A percentile compares a stretch with the other conserved stretches of the same genome.
Evolutionary conservation across 2,329 filamentous ascomycete genomes (phyloP).

Genomic region (Fusarium praegraminearum): DNA sequence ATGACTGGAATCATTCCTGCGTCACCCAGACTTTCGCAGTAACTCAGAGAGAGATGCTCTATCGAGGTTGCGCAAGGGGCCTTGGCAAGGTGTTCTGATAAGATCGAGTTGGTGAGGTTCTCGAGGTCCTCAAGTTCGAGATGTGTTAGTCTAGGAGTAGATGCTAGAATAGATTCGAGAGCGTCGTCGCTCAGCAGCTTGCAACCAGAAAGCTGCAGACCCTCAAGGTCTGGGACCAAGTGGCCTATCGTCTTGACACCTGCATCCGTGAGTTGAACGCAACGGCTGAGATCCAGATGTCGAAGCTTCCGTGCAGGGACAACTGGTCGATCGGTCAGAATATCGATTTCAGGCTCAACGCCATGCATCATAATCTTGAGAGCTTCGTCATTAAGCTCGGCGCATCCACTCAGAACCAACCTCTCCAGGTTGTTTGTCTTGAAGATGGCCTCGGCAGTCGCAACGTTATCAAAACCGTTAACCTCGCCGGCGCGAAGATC

Average conservation of each 20-base stretch:
- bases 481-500: constrained; percentile 88
- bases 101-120: constrained; percentile 78
- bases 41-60: constrained; percentile 87
- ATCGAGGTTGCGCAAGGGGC: constrained; percentile 79
- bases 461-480: constrained; percentile 78
- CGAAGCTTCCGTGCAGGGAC: constrained; percentile 83
- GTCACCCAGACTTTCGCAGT: constrained; percentile 88
- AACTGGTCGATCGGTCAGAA: constrained; percentile 79
- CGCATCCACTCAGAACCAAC: constrained; percentile 84
- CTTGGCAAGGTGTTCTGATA: constrained; percentile 79
- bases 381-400: constrained; percentile 79
- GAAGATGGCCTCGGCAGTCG: constrained; percentile 81
- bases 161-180: constrained; percentile 78
- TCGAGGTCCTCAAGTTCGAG: constrained; percentile 90
- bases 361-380: constrained; percentile 82
- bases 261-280: constrained; percentile 76
- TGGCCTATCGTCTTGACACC: constrained; percentile 79
- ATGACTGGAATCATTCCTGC: constrained; percentile 85
- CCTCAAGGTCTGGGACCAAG: constrained; percentile 83
- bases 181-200: constrained; percentile 78
- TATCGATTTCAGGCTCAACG: constrained; percentile 79
- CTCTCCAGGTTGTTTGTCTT: constrained; percentile 83
- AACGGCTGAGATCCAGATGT: constrained; percentile 87
- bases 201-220: constrained; percentile 85
- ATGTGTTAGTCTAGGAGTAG: constrained; percentile 82